Evolutionary conservation across 768 basidiomycete species (phyloP).

Genomic region (Lactarius akahatsu): DNA sequence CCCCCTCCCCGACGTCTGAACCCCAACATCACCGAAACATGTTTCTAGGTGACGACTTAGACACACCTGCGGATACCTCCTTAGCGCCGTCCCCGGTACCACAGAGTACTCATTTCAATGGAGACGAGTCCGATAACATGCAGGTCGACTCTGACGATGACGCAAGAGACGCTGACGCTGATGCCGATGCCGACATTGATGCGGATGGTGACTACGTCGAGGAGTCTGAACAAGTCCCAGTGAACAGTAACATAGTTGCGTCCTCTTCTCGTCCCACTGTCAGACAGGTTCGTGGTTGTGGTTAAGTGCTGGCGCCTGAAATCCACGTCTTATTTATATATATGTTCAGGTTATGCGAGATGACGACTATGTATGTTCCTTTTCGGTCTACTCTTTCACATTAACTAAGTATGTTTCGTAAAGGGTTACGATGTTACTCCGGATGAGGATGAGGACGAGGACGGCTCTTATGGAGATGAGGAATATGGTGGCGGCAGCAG

Average conservation of each 20-base stretch:
- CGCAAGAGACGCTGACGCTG: slow-evolving; percentile 38
- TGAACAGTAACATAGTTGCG: slow-evolving; percentile 41
- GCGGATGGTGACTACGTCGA: slow-evolving; percentile 61
- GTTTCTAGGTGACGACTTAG: slow-evolving; percentile 26
- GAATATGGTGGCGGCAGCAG: slow-evolving; percentile 48
- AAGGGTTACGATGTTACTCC: slow-evolving; percentile 57
- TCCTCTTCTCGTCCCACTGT: slow-evolving; percentile 39
- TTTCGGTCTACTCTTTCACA: slow-evolving; percentile 28
- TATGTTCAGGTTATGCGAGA: slow-evolving; percentile 37
- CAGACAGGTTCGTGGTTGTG: slow-evolving; percentile 35
- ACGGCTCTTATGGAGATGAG: slow-evolving; percentile 77
- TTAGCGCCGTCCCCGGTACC: slow-evolving; percentile 32
- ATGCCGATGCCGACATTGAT: slow-evolving; percentile 61
- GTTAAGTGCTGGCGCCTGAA: slow-evolving; percentile 17
- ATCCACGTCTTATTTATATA: slow-evolving; percentile 20
- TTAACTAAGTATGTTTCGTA: slow-evolving; percentile 32
- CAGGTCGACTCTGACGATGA: slow-evolving; percentile 61
- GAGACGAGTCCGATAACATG: slow-evolving; percentile 57
- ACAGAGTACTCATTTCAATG: slow-evolving; percentile 45
- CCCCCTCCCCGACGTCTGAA: slow-evolving; percentile 30
- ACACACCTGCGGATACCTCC: slow-evolving; percentile 32
- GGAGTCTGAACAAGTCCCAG: slow-evolving; percentile 41
- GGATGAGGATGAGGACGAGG: slow-evolving; percentile 62
- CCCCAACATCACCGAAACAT: slow-evolving; percentile 25
- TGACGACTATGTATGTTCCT: slow-evolving; percentile 52